Evolutionary conservation across 305 asterid species (phyloP).

Genomic region (Nicotiana rustica): DNA sequence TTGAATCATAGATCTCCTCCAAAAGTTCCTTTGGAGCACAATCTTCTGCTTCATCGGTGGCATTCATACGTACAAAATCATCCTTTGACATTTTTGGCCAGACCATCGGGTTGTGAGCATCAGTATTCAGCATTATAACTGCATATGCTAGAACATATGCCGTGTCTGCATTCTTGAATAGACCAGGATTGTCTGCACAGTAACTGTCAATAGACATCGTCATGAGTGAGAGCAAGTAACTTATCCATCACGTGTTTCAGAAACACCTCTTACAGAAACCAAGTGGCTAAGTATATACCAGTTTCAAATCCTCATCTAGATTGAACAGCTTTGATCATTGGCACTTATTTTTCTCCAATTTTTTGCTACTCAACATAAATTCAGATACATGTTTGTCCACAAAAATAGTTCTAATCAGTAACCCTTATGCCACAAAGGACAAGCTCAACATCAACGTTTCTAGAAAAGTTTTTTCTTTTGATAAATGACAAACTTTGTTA

Average conservation of each 20-base stretch:
- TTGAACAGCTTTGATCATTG: constrained; percentile 25
- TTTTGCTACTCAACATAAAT: background rate
- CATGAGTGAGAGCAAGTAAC: constrained; percentile 30
- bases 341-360: background rate
- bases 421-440: constrained; percentile 15
- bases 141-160: constrained; percentile 99
- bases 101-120: constrained; percentile 99
- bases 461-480: constrained; percentile 15
- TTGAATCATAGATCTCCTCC: constrained; percentile 98
- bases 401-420: background rate
- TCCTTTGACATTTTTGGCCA: constrained; percentile 99
- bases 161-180: constrained; percentile 97
- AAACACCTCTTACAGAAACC: constrained; percentile 21
- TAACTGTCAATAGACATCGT: constrained; percentile 62
- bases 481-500: background rate
- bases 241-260: background rate
- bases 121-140: constrained; percentile 98
- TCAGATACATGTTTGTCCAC: constrained; percentile 8
- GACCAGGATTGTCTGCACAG: constrained; percentile 94
- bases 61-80: constrained; percentile 89
- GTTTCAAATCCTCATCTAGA: background rate
- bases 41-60: constrained; percentile 88
- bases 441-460: background rate
- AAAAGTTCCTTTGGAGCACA: constrained; percentile 92
- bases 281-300: constrained; percentile 18